Percentiles rank a stretch among this genome's conserved stretches.
phyloP scores from a whole-genome alignment of 176 grass and related monocot species.

The Paspalum notatum region DNA sequence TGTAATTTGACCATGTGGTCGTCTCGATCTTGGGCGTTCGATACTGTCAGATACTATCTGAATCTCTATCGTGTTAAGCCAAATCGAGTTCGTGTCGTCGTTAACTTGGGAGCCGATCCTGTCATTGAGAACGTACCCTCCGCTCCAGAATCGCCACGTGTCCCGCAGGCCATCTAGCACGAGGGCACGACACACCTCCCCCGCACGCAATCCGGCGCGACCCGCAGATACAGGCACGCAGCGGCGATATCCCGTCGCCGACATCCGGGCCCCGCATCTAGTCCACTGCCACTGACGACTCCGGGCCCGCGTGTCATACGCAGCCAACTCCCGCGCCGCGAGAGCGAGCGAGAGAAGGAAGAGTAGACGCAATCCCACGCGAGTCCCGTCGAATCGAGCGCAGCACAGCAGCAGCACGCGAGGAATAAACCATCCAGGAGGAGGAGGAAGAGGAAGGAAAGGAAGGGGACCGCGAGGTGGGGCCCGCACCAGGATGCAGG shows the following conservation, averaged over 20 bases:
- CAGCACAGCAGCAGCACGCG: background rate
- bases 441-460: no score
- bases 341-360: constrained; percentile 15
- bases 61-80: background rate
- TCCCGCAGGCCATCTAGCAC: background rate
- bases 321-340: background rate
- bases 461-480: background rate
- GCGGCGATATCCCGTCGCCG: background rate
- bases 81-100: background rate
- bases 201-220: constrained; percentile 3
- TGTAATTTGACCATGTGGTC: background rate
- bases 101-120: background rate
- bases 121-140: background rate
- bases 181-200: background rate
- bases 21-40: background rate
- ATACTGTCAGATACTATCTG: background rate
- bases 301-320: background rate
- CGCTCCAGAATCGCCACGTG: background rate
- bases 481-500: constrained; percentile 42
- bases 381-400: constrained; percentile 39
- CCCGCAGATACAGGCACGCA: background rate
- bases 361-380: constrained; percentile 52
- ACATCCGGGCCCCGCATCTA: background rate
- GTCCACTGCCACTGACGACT: background rate
- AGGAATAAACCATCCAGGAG: constrained; percentile 26